A percentile compares a stretch with the other conserved stretches of the same genome.
These are phyloP conservation scores for Hymenoscyphus linearis DNA, from an alignment of 2,329 filamentous ascomycete species.

Conservation along the genomic window DNA sequence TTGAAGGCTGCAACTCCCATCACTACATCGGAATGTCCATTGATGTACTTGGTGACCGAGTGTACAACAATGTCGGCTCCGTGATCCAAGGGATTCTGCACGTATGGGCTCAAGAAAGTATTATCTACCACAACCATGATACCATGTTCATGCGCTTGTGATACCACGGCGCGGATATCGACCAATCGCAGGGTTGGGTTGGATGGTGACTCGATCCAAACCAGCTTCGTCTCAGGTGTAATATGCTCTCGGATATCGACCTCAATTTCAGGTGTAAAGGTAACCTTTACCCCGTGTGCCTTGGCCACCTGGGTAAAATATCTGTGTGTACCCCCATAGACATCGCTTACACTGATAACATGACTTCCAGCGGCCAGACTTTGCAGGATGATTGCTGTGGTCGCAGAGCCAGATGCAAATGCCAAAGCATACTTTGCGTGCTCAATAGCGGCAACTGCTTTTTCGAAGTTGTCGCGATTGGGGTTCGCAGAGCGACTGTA, in stretches of 20 bases:
- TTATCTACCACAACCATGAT: conserved; percentile 98
- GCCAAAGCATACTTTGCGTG: conserved; percentile 88
- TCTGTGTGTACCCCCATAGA: conserved; percentile 95
- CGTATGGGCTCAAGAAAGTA: conserved; percentile 93
- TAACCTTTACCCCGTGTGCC: conserved; percentile 89
- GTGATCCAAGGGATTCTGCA: conserved; percentile 92
- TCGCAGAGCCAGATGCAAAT: conserved; percentile 89
- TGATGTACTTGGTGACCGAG: conserved; percentile 98
- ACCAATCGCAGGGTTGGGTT: conserved; percentile 93
- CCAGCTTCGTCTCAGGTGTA: conserved; percentile 79
- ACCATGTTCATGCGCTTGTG: conserved; percentile 77
- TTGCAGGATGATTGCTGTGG: conserved; percentile 89
- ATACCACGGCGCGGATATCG: conserved; percentile 82
- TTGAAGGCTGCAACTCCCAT: conserved; percentile 98
- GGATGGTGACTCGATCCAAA: conserved; percentile 95
- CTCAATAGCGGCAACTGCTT: conserved; percentile 85
- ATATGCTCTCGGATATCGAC: conserved; percentile 81
- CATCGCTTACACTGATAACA: conserved; percentile 93
- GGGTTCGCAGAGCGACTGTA: conserved; percentile 93
- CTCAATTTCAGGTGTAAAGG: conserved; percentile 90
- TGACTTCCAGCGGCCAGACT: conserved; percentile 86
- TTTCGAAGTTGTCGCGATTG: conserved; percentile 92
- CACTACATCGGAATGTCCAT: conserved; percentile 92
- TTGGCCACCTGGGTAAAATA: conserved; percentile 98
- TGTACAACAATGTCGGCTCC: conserved; percentile 96